Base-by-base conservation (phyloP, 257 asterid species). In the Capsicum pubescens region DNA sequence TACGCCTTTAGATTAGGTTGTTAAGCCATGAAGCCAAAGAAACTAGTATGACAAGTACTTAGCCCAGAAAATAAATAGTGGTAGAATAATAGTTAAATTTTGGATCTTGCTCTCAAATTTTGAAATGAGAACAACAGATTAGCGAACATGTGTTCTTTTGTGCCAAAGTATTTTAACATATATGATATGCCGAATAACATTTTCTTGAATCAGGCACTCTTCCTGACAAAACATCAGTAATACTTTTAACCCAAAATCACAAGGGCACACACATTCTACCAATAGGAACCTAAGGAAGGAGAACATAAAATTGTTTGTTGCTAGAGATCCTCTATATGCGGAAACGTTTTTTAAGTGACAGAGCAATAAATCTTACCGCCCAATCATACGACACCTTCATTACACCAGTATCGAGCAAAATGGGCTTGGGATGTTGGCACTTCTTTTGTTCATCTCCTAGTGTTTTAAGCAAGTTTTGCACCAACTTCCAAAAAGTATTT, bases 321-420 rank as follows among this genome's bases (percentile, higher is more conserved):
- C 79, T 6, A 71, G 58, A 42, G 32, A 69, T n/a, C 55, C 78
- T 69, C 55, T 16, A 9, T 12, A 1, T 17, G 58, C 0, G 11
- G 58, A 77, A 77, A 26, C 54, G 14, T 54, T 77, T 26, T 15
- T 26, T 8, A 26, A 26, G 15, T 69, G 56, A 68, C 77, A 68
- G 8, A 48, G 84, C 57, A 80, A 77, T 83, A 79, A 7, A 81
- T 89, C 98, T 95, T 36, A 97, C 99, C 85, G 98, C 98, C 99
- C 99, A 97, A 83, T 97, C 98, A 86, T 97, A 97, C 46, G 99
- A 99, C 82, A 42, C 13, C 88, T 91, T 93, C 99, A 97, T 97
- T 91, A 95, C 99, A 61, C 99, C 99, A 71, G 98, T 97, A 88
- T 97, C 99, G 42, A 97, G 97, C 85, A 97, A 90, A 88, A 97